Base-by-base conservation (phyloP, 306 rosid genomes). In the Abrus precatorius region DNA sequence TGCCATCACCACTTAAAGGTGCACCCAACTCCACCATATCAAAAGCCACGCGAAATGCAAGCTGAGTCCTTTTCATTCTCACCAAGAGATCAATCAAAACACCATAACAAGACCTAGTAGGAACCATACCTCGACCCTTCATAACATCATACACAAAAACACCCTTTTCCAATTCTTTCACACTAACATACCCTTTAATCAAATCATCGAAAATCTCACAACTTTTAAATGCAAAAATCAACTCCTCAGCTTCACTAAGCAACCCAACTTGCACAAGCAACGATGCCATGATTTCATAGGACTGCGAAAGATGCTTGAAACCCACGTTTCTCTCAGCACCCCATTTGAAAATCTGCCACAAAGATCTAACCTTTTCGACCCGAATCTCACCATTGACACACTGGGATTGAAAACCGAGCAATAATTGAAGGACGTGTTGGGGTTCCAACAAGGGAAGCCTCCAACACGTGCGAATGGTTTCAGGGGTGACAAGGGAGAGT, bases 311-410 rank as follows among this genome's bases (percentile, higher is more conserved):
- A 69, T 92, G 92, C 75, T 86, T 74, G 75, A 84, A 84, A 62
- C 57, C 70, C 77, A 40, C 7, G 71, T 69, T 77, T 45, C 69
- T 81, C 47, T 52, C 87, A 50, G 50, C 59, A 74, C 78, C 89
- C 83, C 87, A 77, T 75, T 84, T 91, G 88, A 91, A 91, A 85
- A 95, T 84, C 29, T 78, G 71, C 90, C 91, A 91, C 82, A 93
- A 82, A 84, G 86, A 77, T 72, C 77, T 85, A 60, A 95, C 90
- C 83, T 93, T 95, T 55, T 87, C 84, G 65, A 84, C 72, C 8
- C 20, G 72, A 85, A 83, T 5, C 3, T 82, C 91, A 75, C 38
- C 78, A 33, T 38, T 60, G 72, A 54, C 77, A 14, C 84, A 79
- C 71, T 80, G 76, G 36, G 87, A 88, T 53, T 84, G 89, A 84